These are phyloP conservation scores for Serendipita sp. DNA, from an alignment of 768 basidiomycete species.

Conservation along the genomic window DNA sequence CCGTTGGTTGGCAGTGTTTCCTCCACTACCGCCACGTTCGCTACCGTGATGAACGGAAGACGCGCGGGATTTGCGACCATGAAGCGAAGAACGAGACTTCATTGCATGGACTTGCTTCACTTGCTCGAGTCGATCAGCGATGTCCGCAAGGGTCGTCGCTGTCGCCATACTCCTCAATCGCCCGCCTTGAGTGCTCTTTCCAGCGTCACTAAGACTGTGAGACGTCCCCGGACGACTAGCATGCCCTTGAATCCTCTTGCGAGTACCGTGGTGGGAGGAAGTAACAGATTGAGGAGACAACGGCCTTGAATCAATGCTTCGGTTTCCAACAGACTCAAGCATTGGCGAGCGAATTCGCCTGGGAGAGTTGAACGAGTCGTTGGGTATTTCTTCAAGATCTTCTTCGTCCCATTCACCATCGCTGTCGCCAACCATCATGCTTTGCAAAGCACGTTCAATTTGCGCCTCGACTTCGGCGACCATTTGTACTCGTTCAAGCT, in stretches of 20 bases:
- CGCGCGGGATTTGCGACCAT: not conserved
- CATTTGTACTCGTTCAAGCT: slow-evolving; percentile 73
- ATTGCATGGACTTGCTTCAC: not conserved
- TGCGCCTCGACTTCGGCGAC: slow-evolving; percentile 87
- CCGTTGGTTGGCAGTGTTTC: not conserved
- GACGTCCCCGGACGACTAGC: slow-evolving; percentile 24
- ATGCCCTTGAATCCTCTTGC: not conserved
- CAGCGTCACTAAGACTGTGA: slow-evolving; percentile 39
- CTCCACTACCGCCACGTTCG: not conserved
- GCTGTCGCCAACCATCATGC: slow-evolving; percentile 55
- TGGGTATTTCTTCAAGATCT: slow-evolving; percentile 5
- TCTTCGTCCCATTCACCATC: slow-evolving; percentile 36
- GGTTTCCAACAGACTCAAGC: not conserved
- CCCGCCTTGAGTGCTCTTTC: slow-evolving; percentile 21
- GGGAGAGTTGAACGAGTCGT: slow-evolving; percentile 47
- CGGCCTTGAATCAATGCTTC: slow-evolving; percentile 26
- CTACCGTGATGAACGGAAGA: not conserved
- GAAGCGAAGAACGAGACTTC: not conserved
- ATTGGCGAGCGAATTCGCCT: slow-evolving; percentile 19
- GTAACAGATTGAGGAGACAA: slow-evolving; percentile 30
- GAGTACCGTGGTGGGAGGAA: slow-evolving; percentile 14
- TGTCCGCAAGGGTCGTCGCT: slow-evolving; percentile 63
- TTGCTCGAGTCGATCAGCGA: slow-evolving; percentile 7
- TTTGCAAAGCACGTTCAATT: slow-evolving; percentile 70
- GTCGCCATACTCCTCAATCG: slow-evolving; percentile 56